A percentile compares a stretch with the other conserved stretches of the same genome.
phyloP scores from a whole-genome alignment of 495 filamentous ascomycete species.

The Daldinia childiae region DNA sequence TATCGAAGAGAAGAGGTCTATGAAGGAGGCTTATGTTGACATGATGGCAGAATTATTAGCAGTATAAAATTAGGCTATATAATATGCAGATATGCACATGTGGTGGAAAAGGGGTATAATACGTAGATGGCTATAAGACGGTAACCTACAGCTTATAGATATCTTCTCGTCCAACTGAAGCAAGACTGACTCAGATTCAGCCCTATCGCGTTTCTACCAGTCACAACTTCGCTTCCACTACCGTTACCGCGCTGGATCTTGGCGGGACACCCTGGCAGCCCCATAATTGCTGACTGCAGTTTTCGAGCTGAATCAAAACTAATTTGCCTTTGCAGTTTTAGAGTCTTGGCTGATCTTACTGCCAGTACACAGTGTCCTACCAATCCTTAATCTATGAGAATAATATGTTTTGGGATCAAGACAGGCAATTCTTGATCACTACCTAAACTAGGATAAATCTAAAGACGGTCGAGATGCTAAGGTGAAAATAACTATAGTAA shows the following conservation, averaged over 20 bases:
- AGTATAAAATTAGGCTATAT: too few species aligned
- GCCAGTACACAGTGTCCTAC: neutral
- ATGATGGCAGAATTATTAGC: too few species aligned
- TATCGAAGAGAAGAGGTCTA: too few species aligned
- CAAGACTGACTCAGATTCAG: neutral
- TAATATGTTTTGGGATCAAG: neutral
- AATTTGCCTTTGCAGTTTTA: neutral
- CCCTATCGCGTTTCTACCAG: neutral
- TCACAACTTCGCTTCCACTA: neutral
- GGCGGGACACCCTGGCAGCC: neutral
- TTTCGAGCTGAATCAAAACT: neutral
- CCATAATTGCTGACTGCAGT: constrained; percentile 3
- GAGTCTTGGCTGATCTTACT: neutral
- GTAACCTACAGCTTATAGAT: too few species aligned
- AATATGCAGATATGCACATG: too few species aligned
- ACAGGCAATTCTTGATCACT: too few species aligned
- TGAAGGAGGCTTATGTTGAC: too few species aligned
- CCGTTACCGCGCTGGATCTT: neutral
- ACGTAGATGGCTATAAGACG: too few species aligned
- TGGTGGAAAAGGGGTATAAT: too few species aligned
- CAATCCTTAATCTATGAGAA: neutral
- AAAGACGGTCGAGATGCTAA: neutral
- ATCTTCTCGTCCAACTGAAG: too few species aligned
- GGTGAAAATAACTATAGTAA: neutral
- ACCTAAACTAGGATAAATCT: neutral